These are phyloP conservation scores for Rhynchospora breviuscula DNA, from an alignment of 176 grass and related monocot species.

Conservation along the genomic window DNA sequence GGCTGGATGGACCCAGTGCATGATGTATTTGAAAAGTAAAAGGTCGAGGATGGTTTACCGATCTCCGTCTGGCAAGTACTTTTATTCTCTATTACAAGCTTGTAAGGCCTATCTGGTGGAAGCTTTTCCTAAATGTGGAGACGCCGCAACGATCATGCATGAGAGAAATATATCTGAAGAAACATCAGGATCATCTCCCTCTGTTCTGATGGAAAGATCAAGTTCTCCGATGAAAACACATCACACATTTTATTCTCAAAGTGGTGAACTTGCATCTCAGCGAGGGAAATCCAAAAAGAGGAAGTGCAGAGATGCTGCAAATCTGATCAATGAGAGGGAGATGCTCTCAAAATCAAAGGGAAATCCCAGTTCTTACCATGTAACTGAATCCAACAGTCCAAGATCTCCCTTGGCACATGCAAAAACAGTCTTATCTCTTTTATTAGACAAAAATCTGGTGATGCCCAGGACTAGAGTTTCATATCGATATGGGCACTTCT, in stretches of 20 bases:
- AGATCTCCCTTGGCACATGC: constrained; percentile 11
- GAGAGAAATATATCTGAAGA: neutral
- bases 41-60: constrained; percentile 27
- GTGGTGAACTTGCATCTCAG: neutral
- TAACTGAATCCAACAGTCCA: neutral
- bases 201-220: neutral
- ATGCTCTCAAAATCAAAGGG: neutral
- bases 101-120: constrained; percentile 44
- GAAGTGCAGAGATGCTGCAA: constrained; percentile 23
- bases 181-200: neutral
- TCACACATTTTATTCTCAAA: neutral
- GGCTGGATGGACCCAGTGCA: constrained; percentile 39
- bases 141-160: neutral
- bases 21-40: constrained; percentile 17
- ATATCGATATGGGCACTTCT: constrained; percentile 32
- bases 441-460: constrained; percentile 59
- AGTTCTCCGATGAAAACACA: constrained; percentile 3
- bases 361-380: neutral
- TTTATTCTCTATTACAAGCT: constrained; percentile 48
- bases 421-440: constrained; percentile 49
- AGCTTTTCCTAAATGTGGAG: neutral
- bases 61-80: constrained; percentile 44
- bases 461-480: constrained; percentile 42
- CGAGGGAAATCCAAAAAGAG: constrained; percentile 41
- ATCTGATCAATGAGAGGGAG: neutral